A percentile compares a stretch with the other conserved stretches of the same genome.
Evolutionary conservation across 1,284 basidiomycete species (phyloP).

Genomic region (Phellopilus nigrolimitatus): DNA sequence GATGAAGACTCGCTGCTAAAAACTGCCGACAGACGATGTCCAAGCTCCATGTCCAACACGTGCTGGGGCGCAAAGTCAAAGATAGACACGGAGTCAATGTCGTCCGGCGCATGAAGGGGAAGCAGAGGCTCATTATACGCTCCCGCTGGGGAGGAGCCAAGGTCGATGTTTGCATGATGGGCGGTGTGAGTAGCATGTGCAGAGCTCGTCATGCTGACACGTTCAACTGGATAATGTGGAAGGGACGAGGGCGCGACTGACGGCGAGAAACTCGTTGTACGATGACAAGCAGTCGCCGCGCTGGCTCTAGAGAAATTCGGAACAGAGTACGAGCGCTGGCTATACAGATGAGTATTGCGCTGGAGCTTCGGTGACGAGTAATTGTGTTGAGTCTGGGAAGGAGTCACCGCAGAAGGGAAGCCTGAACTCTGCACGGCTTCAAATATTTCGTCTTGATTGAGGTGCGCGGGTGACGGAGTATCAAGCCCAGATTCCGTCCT

Average conservation of each 20-base stretch:
- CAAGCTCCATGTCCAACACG: not conserved
- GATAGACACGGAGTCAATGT: not conserved
- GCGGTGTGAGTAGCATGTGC: not conserved
- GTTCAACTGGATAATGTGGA: not conserved
- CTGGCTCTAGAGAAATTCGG: not conserved
- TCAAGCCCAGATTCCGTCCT: slow-evolving; percentile 6
- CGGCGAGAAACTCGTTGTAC: not conserved
- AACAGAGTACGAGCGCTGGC: not conserved
- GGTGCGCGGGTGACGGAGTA: slow-evolving; percentile 12
- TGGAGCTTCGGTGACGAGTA: not conserved
- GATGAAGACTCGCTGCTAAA: not conserved
- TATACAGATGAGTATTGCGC: not conserved
- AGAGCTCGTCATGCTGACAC: not conserved
- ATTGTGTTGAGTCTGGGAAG: not conserved
- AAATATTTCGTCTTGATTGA: slow-evolving; percentile 5
- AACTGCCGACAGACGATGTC: not conserved
- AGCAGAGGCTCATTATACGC: not conserved
- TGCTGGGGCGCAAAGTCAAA: not conserved
- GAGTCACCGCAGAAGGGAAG: not conserved
- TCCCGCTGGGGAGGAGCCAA: not conserved
- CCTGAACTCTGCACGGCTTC: slow-evolving; percentile 1
- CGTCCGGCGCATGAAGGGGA: not conserved
- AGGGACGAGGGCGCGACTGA: not conserved
- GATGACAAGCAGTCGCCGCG: not conserved
- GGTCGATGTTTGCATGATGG: not conserved